Percentiles rank a stretch among this genome's conserved stretches.
phyloP scores from a whole-genome alignment of 2,329 filamentous ascomycete species.

The Beauveria australis region DNA sequence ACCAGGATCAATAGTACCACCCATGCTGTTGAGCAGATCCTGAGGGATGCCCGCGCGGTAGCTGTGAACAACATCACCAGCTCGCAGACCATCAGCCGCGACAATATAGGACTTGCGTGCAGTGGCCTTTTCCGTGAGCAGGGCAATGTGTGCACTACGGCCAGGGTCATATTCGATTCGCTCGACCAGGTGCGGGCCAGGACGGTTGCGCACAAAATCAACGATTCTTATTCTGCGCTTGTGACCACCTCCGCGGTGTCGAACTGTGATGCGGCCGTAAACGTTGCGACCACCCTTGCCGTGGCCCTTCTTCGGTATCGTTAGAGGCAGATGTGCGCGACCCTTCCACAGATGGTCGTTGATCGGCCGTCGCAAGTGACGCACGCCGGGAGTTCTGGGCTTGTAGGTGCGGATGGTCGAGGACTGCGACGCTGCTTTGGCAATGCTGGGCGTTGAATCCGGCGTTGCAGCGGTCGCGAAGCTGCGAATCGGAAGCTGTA shows the following conservation, averaged over 20 bases:
- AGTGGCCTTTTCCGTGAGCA: slow-evolving; percentile 68
- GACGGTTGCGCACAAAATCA: slow-evolving; percentile 72
- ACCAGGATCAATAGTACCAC: slow-evolving; percentile 86
- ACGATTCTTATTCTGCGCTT: slow-evolving; percentile 88
- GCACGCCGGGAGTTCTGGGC: slow-evolving; percentile 82
- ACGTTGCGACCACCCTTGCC: slow-evolving; percentile 89
- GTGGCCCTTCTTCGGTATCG: slow-evolving; percentile 86
- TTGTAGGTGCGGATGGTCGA: slow-evolving; percentile 74
- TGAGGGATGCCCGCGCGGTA: slow-evolving; percentile 84
- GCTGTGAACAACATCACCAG: slow-evolving; percentile 86
- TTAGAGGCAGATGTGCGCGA: slow-evolving; percentile 71
- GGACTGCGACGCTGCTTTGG: slow-evolving; percentile 24
- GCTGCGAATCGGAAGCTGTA: slow-evolving; percentile 2
- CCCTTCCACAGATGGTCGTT: slow-evolving; percentile 98
- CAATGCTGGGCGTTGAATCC: slow-evolving; percentile 6
- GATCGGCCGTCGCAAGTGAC: slow-evolving; percentile 84
- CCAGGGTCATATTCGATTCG: slow-evolving; percentile 95
- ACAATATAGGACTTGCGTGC: slow-evolving; percentile 81
- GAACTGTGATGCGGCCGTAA: slow-evolving; percentile 74
- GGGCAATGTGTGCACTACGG: slow-evolving; percentile 84
- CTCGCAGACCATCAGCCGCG: slow-evolving; percentile 87
- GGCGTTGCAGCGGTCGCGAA: slow-evolving; percentile 1
- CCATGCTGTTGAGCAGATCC: slow-evolving; percentile 84
- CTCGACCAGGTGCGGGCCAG: slow-evolving; percentile 82
- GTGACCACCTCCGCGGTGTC: slow-evolving; percentile 85